Evolutionary conservation across 2,329 filamentous ascomycete genomes (phyloP), one percentile per base, ranked within the genome.

Genomic region (Xylaria sp.): DNA sequence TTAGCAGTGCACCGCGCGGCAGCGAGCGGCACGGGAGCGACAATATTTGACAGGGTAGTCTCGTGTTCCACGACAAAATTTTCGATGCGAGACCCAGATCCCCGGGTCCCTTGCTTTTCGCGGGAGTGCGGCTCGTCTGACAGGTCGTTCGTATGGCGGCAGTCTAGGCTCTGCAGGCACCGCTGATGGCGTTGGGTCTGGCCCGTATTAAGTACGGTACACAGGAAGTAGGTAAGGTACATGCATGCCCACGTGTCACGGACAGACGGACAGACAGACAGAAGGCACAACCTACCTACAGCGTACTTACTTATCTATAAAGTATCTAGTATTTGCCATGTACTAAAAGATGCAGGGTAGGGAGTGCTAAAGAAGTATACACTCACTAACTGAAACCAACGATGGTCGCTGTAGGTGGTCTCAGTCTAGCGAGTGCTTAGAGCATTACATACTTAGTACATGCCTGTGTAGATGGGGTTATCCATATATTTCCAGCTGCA

Each of bases 81-180:
- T 63, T 66, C 37, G 29, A 66, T 66, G 66, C 29, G 25, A 35
- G 66, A 69, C 54, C 66, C 66, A 66, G 63, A 69, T 66, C 53
- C 58, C 54, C 54, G 66, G 66, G 66, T 69, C 66, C 48, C 40
- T 29, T 10, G 47, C n/a, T 16, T 51, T 50, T 32, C 44, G 23
- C 55, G 55, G 65, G 37, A 58, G 35, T 18, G 62, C 62, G 58
- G 62, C 60, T 50, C 55, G 48, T 65, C 60, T 65, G 62, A 64
- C 61, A 68, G n/a, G 10, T 13, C 13, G 40, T 44, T 44, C 16
- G 16, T 44, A n/a, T 59, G 29, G 59, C 35, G 55, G 16, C 40
- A 40, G 27, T 35, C 65, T 51, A 37, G 65, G 55, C 60, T 48
- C 25, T 35, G 32, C 53, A 50, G 9, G 32, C 60, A 69, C 60